Percentiles rank a stretch among this genome's conserved stretches.
Conservation (phyloP, 129 eudicot genomes). For the Sambucus nigra region DNA sequence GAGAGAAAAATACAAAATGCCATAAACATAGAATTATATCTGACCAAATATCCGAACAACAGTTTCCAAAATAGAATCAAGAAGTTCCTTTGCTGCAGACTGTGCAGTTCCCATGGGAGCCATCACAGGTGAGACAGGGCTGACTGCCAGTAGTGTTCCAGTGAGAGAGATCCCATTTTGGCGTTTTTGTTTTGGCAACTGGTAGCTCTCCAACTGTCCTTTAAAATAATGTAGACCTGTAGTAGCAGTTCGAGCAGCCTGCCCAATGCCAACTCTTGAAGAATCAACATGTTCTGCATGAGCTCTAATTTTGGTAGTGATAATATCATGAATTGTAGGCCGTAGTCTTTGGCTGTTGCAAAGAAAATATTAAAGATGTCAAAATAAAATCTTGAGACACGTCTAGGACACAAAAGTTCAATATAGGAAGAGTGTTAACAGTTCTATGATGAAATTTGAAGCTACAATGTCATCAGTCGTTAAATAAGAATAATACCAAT, state of each 20-base stretch:
- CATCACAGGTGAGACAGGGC: conserved; percentile 97
- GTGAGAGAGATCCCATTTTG: conserved; percentile 53
- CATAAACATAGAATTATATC: conserved; percentile 18
- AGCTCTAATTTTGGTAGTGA: conserved; percentile 62
- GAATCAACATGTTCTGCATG: conserved; percentile 60
- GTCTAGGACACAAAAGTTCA: not conserved
- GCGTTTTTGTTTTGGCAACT: conserved; percentile 56
- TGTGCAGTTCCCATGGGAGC: conserved; percentile 96
- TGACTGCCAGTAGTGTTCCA: conserved; percentile 68
- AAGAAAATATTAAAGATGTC: conserved; percentile 6
- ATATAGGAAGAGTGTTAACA: not conserved
- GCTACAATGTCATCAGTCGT: not conserved
- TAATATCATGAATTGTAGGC: conserved; percentile 90
- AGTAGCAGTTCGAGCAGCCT: conserved; percentile 42
- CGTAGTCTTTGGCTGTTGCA: conserved; percentile 83
- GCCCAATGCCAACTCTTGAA: conserved; percentile 52
- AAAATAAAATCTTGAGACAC: not conserved
- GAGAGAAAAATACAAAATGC: not conserved
- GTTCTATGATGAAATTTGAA: not conserved
- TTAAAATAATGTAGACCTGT: conserved; percentile 56
- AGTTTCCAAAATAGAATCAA: conserved; percentile 66
- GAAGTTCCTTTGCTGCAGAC: conserved; percentile 79
- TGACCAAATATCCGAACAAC: conserved; percentile 83
- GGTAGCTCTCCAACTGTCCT: conserved; percentile 70
- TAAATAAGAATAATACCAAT: too few species aligned